Base-by-base conservation (phyloP, 495 filamentous ascomycete species). In the Jackrogersella minutella region DNA sequence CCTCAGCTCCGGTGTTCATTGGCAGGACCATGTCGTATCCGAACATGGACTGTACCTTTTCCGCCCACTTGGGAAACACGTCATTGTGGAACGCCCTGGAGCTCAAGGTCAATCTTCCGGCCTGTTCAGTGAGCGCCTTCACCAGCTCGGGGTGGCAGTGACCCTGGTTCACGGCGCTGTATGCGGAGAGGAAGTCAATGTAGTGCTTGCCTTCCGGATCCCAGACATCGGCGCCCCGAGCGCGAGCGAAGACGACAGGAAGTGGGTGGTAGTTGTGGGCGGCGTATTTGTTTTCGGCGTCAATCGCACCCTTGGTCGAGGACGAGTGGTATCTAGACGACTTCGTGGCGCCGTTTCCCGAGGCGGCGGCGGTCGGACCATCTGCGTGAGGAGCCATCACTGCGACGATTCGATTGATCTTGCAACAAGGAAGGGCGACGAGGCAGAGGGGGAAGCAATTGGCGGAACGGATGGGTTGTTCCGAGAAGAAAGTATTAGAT, bases 221-320 rank as follows among this genome's bases (percentile, higher is more conserved):
- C 94, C 94, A 98, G 53, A 98, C 96, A 56, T 88, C 87, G 68
- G 87, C 90, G 10, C 96, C 95, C 60, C 88, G 83, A 21, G 91
- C 93, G 33, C 87, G 87, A 21, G 93, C 83, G 74, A 97, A 94
- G 62, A 97, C 93, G 31, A 98, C 86, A 11, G 96, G 96, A 7
- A 99, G 88, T 16, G 96, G 95, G 79, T 97, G 93, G 81, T 99
- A 99, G 79, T 99, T 99, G 85, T 99, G 95, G 40, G 95, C 95
- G 39, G 95, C 95, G 78, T 86, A 94, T 51, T 88, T 81, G 70
- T 92, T 80, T 80, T 99, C 95, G 57, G 87, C 84, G 24, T 86
- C 77, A 72, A 97, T 93, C 58, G 95, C 95, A 59, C 82, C 81
- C 31, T 86, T 79, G n/a, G 92, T 92, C 19, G 94, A 91, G 46